A percentile compares a stretch with the other conserved stretches of the same genome.
Conservation (phyloP, 1,284 basidiomycete species). For the Schizophyllum commune region DNA sequence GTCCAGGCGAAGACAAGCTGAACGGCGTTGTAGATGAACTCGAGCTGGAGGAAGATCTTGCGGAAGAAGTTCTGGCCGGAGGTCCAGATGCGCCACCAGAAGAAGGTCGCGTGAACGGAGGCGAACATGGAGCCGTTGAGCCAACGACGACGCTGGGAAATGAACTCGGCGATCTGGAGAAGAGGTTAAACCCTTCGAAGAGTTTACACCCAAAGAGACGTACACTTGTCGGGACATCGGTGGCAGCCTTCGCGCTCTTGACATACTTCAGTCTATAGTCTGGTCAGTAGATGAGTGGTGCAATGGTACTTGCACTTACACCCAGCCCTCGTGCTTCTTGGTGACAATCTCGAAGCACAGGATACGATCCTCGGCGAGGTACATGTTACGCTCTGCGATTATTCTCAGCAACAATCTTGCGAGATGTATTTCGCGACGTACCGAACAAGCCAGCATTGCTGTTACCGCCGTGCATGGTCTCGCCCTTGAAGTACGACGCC, state of each 20-base stretch:
- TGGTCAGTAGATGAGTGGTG: conserved; percentile 5
- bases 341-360: conserved; percentile 97
- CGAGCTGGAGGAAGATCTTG: conserved; percentile 69
- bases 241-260: conserved; percentile 84
- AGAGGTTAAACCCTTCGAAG: neutral
- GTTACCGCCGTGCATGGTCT: conserved; percentile 73
- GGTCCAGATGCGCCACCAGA: conserved; percentile 82
- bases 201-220: conserved; percentile 11
- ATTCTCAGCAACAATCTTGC: neutral
- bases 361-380: conserved; percentile 90
- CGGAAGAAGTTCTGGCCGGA: conserved; percentile 87
- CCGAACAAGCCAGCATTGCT: conserved; percentile 65
- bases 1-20: conserved; percentile 84
- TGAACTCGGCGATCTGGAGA: conserved; percentile 71
- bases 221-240: conserved; percentile 78
- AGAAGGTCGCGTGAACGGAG: conserved; percentile 78
- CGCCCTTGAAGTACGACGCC: conserved; percentile 88
- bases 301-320: conserved; percentile 39
- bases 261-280: conserved; percentile 72
- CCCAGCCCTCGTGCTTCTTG: conserved; percentile 79
- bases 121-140: conserved; percentile 85
- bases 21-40: conserved; percentile 78
- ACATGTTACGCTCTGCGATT: conserved; percentile 75
- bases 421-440: conserved; percentile 25
- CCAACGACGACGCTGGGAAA: conserved; percentile 87